Evolutionary conservation across 139 green algal species (phyloP).

Genomic region (Bryopsis sp.): DNA sequence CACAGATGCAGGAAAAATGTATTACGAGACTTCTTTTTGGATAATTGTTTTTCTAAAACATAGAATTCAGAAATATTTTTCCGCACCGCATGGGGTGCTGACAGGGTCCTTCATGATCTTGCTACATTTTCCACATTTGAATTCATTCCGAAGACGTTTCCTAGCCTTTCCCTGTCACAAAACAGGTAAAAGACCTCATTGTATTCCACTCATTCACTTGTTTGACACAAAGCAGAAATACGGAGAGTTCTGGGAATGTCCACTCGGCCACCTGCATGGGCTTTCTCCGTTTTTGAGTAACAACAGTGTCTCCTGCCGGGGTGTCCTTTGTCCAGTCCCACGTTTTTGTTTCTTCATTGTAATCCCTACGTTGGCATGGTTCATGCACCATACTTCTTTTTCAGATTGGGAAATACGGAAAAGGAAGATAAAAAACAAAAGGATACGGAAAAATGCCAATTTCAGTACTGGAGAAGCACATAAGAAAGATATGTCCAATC

Average conservation of each 20-base stretch:
- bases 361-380: conserved; percentile 16
- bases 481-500: background rate
- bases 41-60: too few species aligned
- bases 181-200: background rate
- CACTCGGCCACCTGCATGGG: background rate
- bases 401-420: conserved; percentile 3
- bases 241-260: background rate
- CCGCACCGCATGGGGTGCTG: conserved; percentile 62
- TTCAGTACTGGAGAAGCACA: conserved; percentile 1
- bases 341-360: background rate
- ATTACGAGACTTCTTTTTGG: too few species aligned
- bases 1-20: too few species aligned
- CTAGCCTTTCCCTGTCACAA: conserved; percentile 38
- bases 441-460: conserved; percentile 2
- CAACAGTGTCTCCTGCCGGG: background rate
- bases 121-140: conserved; percentile 67
- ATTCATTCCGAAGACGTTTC: conserved; percentile 65
- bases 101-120: conserved; percentile 47
- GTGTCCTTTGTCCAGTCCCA: background rate
- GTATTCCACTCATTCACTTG: background rate
- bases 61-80: background rate
- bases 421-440: background rate
- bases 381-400: background rate
- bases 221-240: background rate
- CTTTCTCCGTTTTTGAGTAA: background rate